Evolutionary conservation across 306 rosid species (phyloP), one percentile per base, ranked within the genome.

Genomic region (Lathyrus tuberosus): DNA sequence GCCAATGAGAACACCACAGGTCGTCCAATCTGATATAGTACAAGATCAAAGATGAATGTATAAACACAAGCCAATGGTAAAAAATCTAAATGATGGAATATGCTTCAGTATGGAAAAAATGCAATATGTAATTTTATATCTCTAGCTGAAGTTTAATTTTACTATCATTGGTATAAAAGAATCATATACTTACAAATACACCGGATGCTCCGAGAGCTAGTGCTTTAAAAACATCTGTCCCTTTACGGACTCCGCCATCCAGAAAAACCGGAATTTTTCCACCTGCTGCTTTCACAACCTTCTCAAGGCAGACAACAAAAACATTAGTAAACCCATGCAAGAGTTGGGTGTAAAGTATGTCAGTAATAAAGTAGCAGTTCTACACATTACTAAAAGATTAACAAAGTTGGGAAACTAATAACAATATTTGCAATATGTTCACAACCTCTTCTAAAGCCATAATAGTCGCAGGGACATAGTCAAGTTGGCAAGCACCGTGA

Each of bases 181-280:
- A n/a, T 56, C 40, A 20, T 67, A 12, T 44, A 65, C 98, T 88
- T 69, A 93, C 98, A 69, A 93, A 93, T 59, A 90, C 59, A 37
- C 98, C 96, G 3, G 94, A 22, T 22, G 24, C 24, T 22, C 24
- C 24, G 24, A 22, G 24, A 22, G 24, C 24, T 61, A 90, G 72
- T 71, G 98, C 97, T 76, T 93, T 93, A 48, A 93, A 93, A 22
- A 93, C 96, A 64, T 93, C 98, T 2, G 96, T 93, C 76, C 98
- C 98, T 52, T 96, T 82, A 0, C 90, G 88, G 8, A 93, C 69
- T 40, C 98, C 98, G 15, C 98, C 96, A 28, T 93, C 24, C 24
- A 22, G 24, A 22, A 22, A 22, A 22, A 22, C 24, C 24, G 24
- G 98, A 81, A 90, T 46, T 66, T 64, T 78, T 64, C 98, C 97